Percentiles rank a stretch among this genome's conserved stretches.
These are phyloP conservation scores for Quercus variabilis DNA, from an alignment of 306 rosid species.

Conservation along the genomic window DNA sequence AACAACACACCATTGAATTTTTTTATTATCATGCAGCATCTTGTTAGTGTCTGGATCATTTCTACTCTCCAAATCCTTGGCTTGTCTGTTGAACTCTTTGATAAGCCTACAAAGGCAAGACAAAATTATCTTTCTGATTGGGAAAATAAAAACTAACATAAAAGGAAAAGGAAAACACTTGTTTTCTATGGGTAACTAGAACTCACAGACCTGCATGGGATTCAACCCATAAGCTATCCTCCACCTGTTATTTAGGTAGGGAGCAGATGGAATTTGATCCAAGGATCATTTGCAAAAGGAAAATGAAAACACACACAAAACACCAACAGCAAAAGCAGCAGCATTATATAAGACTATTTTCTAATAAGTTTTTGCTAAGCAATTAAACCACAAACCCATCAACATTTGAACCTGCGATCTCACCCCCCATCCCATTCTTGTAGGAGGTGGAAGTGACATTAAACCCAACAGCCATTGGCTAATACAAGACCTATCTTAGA, in stretches of 20 bases:
- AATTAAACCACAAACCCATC: too few species aligned
- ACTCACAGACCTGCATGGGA: neutral
- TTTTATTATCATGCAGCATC: conserved; percentile 87
- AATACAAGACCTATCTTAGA: neutral
- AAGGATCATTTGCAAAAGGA: neutral
- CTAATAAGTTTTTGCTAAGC: too few species aligned
- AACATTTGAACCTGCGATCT: too few species aligned
- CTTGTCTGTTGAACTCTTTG: conserved; percentile 83
- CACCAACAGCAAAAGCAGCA: too few species aligned
- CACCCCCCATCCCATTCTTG: too few species aligned
- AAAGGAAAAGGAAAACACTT: neutral
- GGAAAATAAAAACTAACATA: neutral
- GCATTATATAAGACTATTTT: too few species aligned
- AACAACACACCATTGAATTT: conserved; percentile 61
- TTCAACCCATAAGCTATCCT: neutral
- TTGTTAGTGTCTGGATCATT: conserved; percentile 60
- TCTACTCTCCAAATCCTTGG: conserved; percentile 61
- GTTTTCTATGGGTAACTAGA: neutral
- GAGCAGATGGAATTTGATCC: neutral
- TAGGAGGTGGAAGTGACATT: too few species aligned
- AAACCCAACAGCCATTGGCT: too few species aligned
- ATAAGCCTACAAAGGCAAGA: conserved; percentile 62
- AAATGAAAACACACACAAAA: too few species aligned
- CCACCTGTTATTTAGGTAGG: neutral
- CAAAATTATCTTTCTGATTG: neutral